Evolutionary conservation across 768 basidiomycete species (phyloP), one percentile per base, ranked within the genome.

Genomic region (Naematelia encephala): DNA sequence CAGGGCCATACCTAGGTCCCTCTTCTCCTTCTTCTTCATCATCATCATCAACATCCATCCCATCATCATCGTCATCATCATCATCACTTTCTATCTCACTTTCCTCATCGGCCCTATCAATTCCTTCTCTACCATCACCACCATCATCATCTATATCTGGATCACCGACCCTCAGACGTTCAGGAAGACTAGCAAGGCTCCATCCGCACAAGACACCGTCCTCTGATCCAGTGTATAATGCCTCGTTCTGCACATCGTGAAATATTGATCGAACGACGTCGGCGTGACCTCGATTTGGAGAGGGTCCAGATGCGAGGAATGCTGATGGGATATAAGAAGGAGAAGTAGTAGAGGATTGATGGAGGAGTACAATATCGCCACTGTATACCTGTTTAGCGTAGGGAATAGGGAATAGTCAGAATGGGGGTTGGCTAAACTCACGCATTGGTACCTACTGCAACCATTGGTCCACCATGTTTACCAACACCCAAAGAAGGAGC

Each of bases 211-310:
- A 48, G 2, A 75, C 65, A 13, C 73, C 73, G 51, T 75, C 74
- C 63, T 77, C 76, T 12, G 74, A 77, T 1, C 76, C 76, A 5
- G 74, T 75, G 60, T 77, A 77, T 2, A 77, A 42, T 3, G 72
- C 76, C 53, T 71, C 62, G 55, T 66, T 71, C 22, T 53, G 43
- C 22, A 64, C 28, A 46, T 74, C 72, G 58, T 77, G 74, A 47
- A 69, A 72, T 42, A 77, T 28, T 45, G 69, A 60, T 30, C 76
- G 56, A 22, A 77, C 61, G 39, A 77, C 76, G 59, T 75, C 76
- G 56, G 67, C 66, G 59, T 77, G 76, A 12, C 74, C 74, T 21
- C 64, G 28, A 10, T 50, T n/a, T 13, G 51, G 30, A 0, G 56
- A 59, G 21, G 68, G 66, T 8, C 61, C 64, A 14, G 73, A 57